Evolutionary conservation across 1,284 basidiomycete species (phyloP).

Genomic region (Porodaedalea pini): DNA sequence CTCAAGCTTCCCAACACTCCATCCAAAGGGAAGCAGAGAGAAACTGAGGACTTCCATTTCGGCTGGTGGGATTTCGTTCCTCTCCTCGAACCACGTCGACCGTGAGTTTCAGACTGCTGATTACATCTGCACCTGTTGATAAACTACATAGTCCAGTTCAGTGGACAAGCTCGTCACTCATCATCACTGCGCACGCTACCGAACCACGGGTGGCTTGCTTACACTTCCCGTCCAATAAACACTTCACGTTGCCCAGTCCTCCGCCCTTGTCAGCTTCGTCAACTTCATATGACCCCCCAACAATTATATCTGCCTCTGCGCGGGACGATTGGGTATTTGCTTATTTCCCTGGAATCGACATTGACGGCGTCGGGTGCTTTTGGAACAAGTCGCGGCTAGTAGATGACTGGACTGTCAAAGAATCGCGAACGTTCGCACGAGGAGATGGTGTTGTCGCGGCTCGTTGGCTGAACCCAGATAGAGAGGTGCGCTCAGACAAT

Average conservation of each 20-base stretch:
- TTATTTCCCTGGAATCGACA: slow-evolving; percentile 59
- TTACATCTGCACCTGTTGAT: slow-evolving; percentile 12
- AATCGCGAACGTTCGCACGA: slow-evolving; percentile 50
- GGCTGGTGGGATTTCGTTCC: slow-evolving; percentile 74
- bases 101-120: slow-evolving; percentile 35
- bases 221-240: slow-evolving; percentile 64
- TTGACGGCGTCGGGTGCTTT: slow-evolving; percentile 57
- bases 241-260: slow-evolving; percentile 57
- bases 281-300: slow-evolving; percentile 55
- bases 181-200: slow-evolving; percentile 62
- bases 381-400: slow-evolving; percentile 57
- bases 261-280: slow-evolving; percentile 42
- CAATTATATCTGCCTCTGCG: slow-evolving; percentile 55
- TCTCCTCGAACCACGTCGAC: slow-evolving; percentile 50
- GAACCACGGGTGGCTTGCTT: slow-evolving; percentile 58
- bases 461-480: slow-evolving; percentile 54
- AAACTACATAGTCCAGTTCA: slow-evolving; percentile 50
- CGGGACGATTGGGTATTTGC: slow-evolving; percentile 66
- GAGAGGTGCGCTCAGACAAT: slow-evolving; percentile 46
- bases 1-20: slow-evolving; percentile 4
- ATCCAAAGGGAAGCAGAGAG: slow-evolving; percentile 53
- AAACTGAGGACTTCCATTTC: slow-evolving; percentile 51
- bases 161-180: slow-evolving; percentile 65
- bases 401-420: slow-evolving; percentile 59
- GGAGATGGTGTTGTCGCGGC: slow-evolving; percentile 58